phyloP scores from a whole-genome alignment of 148 eudicot genomes.

The Cornus controversa region DNA sequence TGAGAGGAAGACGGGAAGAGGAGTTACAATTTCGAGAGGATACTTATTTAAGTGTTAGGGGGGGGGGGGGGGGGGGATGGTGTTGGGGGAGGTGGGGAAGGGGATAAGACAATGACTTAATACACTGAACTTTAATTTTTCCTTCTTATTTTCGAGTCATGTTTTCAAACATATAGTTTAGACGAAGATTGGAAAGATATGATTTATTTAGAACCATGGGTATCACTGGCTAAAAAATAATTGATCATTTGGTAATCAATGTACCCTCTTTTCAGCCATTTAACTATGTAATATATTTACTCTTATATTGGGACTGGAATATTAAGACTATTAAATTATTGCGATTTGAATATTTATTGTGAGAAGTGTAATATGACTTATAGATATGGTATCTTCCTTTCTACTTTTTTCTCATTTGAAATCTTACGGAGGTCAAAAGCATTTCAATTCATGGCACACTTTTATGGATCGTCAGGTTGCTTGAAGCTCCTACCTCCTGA shows the following conservation, averaged over 20 bases:
- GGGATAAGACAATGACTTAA: background rate
- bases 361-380: background rate
- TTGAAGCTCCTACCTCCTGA: conserved; percentile 77
- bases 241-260: background rate
- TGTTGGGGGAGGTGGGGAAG: too few relatives aligned
- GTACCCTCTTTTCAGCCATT: background rate
- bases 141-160: background rate
- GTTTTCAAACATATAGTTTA: background rate
- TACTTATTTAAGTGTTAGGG: background rate
- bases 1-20: background rate
- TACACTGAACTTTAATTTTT: too few relatives aligned
- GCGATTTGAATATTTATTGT: background rate
- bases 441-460: conserved; percentile 7
- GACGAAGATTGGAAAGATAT: background rate
- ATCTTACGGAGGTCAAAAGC: conserved; percentile 5
- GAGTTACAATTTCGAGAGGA: background rate
- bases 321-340: background rate
- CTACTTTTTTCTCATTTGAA: background rate
- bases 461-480: conserved; percentile 60
- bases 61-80: too few relatives aligned
- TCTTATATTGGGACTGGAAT: background rate
- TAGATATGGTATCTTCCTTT: background rate
- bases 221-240: background rate
- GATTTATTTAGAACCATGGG: background rate
- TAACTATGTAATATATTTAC: background rate